Percentiles rank a stretch among this genome's conserved stretches.
phyloP scores from a whole-genome alignment of 768 basidiomycete genomes.

The Pluteus cervinus region DNA sequence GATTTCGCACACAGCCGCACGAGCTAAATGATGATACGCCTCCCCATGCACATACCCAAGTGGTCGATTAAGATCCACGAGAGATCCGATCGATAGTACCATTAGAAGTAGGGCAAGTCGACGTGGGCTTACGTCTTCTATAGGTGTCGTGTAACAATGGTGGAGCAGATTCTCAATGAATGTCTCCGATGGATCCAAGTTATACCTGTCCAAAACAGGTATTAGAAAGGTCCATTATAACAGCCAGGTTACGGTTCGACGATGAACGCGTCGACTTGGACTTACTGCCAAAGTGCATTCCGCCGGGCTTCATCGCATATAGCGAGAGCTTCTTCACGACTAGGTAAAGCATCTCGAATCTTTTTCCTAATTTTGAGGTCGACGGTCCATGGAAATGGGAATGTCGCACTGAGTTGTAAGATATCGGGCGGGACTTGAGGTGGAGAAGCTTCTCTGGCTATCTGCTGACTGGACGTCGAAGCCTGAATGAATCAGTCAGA shows the following conservation, averaged over 20 bases:
- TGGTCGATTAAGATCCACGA: constrained; percentile 56
- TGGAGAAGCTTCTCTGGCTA: constrained; percentile 16
- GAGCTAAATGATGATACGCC: constrained; percentile 59
- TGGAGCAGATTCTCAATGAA: constrained; percentile 65
- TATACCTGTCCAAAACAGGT: constrained; percentile 37
- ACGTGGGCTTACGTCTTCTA: constrained; percentile 58
- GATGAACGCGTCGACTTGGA: constrained; percentile 16
- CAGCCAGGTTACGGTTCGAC: constrained; percentile 9
- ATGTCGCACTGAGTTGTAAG: constrained; percentile 56
- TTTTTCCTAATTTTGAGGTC: constrained; percentile 58
- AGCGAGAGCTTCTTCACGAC: constrained; percentile 48
- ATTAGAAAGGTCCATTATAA: constrained; percentile 6
- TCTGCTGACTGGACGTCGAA: constrained; percentile 1
- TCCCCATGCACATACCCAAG: constrained; percentile 56
- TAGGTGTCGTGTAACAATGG: constrained; percentile 58
- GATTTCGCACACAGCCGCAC: constrained; percentile 65
- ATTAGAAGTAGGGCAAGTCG: constrained; percentile 63
- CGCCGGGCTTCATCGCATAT: constrained; percentile 59
- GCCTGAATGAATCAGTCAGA: too few relatives aligned
- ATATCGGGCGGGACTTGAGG: constrained; percentile 42
- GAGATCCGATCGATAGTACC: constrained; percentile 66
- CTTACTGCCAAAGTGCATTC: constrained; percentile 73
- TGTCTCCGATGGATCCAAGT: constrained; percentile 64
- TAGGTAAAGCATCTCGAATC: constrained; percentile 59
- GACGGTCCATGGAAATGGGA: constrained; percentile 65